Evolutionary conservation across 768 basidiomycete species (phyloP), one percentile per base, ranked within the genome.

Genomic region (Collybiopsis luxurians): DNA sequence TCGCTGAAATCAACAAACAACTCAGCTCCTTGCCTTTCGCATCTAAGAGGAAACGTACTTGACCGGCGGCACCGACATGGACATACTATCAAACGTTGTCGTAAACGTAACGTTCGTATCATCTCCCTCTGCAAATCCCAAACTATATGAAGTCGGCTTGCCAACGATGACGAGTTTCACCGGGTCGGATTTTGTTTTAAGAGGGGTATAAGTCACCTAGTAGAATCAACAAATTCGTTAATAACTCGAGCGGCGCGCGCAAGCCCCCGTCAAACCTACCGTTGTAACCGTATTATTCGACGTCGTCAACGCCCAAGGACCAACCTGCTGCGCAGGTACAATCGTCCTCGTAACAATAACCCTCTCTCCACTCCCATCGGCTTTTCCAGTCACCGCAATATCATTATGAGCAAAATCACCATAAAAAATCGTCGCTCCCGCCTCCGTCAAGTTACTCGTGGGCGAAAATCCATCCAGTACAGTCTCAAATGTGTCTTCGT

Each of bases 331-430:
- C 4, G 68, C 70, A 48, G 69, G 66, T 9, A 62, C 59, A 31
- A 66, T 69, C 21, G 64, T 68, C 47, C 75, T 59, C 19, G 70
- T 63, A 10, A 72, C 59, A 28, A 75, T 61, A 48, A 58, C 64
- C 49, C 71, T 58, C 28, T 57, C 64, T 3, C 60, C 61, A 10
- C 53, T 40, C 7, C 65, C 68, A 23, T 59, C 59, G 19, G 57
- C 38, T 31, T 49, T 64, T 12, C 72, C 71, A 3, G 63, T 52
- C 0, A 76, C 59, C 0, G 63, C 73, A 36, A 76, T 71, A 55
- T 75, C 74, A 58, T 73, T 73, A 58, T 76, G 74, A 54, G 74
- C 59, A 17, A 62, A 59, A 56, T 75, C 73, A 11, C 71, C 69
- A 34, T 74, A 74, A 39, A 72, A 74, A 2, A 73, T 63, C 15